Evolutionary conservation across 208 protist species (phyloP), one percentile per base, ranked within the genome.

Genomic region (Strigomonas galati): DNA sequence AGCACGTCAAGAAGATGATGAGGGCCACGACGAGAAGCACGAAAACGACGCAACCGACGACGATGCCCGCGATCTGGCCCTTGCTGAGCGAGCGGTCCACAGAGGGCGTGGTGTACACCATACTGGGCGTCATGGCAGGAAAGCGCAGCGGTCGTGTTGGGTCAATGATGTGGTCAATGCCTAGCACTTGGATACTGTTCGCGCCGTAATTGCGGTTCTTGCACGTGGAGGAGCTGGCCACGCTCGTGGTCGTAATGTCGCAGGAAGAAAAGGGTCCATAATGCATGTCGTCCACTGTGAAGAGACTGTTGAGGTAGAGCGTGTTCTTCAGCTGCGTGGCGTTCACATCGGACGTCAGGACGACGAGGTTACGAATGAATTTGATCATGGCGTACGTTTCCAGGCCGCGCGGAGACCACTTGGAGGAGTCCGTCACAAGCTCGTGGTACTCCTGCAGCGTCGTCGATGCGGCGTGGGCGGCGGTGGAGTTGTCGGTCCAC

Each of bases 141-240:
- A 67, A 28, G 9, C 67, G 21, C 17, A 27, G 40, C 10, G 74
- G 32, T 28, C 72, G 44, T 5, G 59, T 57, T 19, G 64, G 65
- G 55, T 79, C 48, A 23, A 84, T 58, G 15, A 81, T 65, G 14
- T 72, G 67, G 14, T 44, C 28, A 26, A 81, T 58, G 0, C 69
- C 74, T 46, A 78, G 57, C 10, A 68, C 63, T 10, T 31, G 31
- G 40, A 86, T 82, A 46, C 35, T 48, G 19, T 67, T 71, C 0
- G 84, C 84, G 28, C 80, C 84, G 71, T 78, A 90, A 67, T 86
- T 90, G 21, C 32, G 30, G 53, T 65, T 52, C 28, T 57, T 15
- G 40, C 77, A 87, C 23, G 48, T 37, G 3, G 0, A 67, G 2
- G 28, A 15, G 6, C 4, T 44, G 0, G 14, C 32, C 21, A 43